Evolutionary conservation across 192 early-diverging fungal genomes (phyloP).

Genomic region (Coemansia furcata): DNA sequence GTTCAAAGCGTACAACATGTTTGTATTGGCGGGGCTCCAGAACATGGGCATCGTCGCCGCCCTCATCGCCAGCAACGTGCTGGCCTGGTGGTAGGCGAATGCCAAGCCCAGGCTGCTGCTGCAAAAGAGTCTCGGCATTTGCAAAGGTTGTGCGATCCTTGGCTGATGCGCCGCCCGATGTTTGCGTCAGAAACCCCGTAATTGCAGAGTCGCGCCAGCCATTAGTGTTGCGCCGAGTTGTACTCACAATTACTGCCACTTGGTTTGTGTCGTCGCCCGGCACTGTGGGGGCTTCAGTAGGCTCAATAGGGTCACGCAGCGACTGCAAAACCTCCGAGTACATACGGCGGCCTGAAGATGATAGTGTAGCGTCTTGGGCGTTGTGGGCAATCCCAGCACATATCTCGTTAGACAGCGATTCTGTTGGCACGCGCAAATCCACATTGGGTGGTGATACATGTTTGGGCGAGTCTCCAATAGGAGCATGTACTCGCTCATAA

Average conservation of each 20-base stretch:
- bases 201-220: constrained; percentile 45
- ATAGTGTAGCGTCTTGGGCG: constrained; percentile 21
- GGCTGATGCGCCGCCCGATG: constrained; percentile 17
- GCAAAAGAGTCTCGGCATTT: not conserved
- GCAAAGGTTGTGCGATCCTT: constrained; percentile 8
- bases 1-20: constrained; percentile 17
- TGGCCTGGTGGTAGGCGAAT: not conserved
- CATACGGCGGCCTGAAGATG: constrained; percentile 33
- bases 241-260: not conserved
- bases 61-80: not conserved
- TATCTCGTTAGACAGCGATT: constrained; percentile 28
- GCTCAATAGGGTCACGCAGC: constrained; percentile 9
- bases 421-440: constrained; percentile 4
- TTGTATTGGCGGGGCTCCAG: not conserved
- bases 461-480: not conserved
- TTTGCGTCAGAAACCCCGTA: constrained; percentile 33
- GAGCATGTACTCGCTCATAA: not conserved
- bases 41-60: constrained; percentile 8
- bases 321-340: constrained; percentile 31
- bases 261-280: no score
- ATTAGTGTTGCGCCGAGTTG: constrained; percentile 3
- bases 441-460: constrained; percentile 18
- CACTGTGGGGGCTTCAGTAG: not conserved
- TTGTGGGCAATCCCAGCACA: constrained; percentile 24
- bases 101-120: constrained; percentile 2